Evolutionary conservation across 805 yeast species (phyloP), one percentile per base, ranked within the genome.

Genomic region (Yamadazyma sp.): DNA sequence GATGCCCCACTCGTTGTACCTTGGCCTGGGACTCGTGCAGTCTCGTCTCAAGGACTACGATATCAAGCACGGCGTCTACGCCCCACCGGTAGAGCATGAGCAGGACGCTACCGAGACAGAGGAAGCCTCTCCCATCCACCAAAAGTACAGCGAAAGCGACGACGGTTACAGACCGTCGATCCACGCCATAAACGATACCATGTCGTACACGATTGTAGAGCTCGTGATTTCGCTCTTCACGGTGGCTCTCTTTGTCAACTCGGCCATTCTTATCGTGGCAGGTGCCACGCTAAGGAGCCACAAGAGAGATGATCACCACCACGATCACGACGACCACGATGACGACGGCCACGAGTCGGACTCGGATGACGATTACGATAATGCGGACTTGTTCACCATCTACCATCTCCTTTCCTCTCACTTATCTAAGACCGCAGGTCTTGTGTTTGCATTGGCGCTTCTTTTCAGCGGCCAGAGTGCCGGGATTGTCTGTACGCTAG

Each of bases 401-500:
- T 86, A 89, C 55, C 73, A 81, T 40, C 67, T 89, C 59, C 71
- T 89, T 18, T 70, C 78, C 4, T 65, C 70, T 20, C 85, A 84
- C 52, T 70, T 89, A 26, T 84, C 95, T 1, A 83, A 85, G 11
- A 78, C 89, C 5, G 97, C 96, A 0, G 97, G 95, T 5, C 67
- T 85, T 7, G 82, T 89, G 0, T 89, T 90, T 68, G 96, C 96
- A 0, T 61, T 88, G 34, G 96, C 96, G 1, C 75, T 89, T 61
- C 67, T 89, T 31, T 89, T 85, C 55, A 82, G 91, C 10, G 97
- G 97, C n/a, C 91, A 89, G 54, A 82, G 93, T 52, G 96, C 96
- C 2, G 96, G 96, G 28, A 85, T 91, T 26, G 95, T 89, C 13
- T 89, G 95, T 55, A 90, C 96, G 0, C 72, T 90, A 52, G 90